Conservation (phyloP, 495 filamentous ascomycete species). For the Massariosphaeria phaeospora region DNA sequence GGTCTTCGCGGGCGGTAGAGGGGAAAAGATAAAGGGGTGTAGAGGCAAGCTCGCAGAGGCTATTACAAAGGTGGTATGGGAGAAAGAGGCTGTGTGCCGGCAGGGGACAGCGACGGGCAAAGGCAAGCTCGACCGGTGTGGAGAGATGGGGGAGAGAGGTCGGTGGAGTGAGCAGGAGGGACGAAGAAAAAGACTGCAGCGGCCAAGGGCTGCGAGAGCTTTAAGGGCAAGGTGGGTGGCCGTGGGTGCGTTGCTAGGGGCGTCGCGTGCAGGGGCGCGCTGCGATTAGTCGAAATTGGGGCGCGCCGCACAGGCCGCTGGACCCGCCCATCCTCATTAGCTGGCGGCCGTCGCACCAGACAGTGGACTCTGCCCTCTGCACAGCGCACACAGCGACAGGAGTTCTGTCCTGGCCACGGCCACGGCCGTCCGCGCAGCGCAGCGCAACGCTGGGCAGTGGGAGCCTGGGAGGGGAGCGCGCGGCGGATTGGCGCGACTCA, state of each 20-base stretch:
- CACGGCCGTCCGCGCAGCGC: too few relatives aligned
- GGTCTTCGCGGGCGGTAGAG: neutral
- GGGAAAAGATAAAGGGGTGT: slow-evolving; percentile 3
- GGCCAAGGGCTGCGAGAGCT: slow-evolving; percentile 6
- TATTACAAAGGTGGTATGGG: slow-evolving; percentile 28
- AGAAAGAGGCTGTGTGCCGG: slow-evolving; percentile 22
- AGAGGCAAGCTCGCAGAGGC: slow-evolving; percentile 10
- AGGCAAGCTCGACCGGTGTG: slow-evolving; percentile 4
- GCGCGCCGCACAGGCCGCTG: neutral
- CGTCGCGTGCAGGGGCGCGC: neutral
- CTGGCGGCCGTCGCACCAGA: neutral
- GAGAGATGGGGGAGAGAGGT: slow-evolving; percentile 9
- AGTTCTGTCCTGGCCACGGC: too few relatives aligned
- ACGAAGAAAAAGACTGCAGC: slow-evolving; percentile 10
- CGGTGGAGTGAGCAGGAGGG: slow-evolving; percentile 19
- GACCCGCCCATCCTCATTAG: neutral
- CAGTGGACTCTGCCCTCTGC: too few relatives aligned
- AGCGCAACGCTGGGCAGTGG: too few relatives aligned
- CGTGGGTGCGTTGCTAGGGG: slow-evolving; percentile 15
- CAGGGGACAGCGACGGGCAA: slow-evolving; percentile 14
- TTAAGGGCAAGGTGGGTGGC: too few relatives aligned
- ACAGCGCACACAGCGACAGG: too few relatives aligned
- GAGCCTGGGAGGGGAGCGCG: too few relatives aligned
- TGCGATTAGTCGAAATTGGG: neutral
- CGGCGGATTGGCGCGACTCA: too few relatives aligned